A percentile compares a stretch with the other conserved stretches of the same genome.
Evolutionary conservation across 257 asterid species (phyloP).

Genomic region (Fraxinus anomala): DNA sequence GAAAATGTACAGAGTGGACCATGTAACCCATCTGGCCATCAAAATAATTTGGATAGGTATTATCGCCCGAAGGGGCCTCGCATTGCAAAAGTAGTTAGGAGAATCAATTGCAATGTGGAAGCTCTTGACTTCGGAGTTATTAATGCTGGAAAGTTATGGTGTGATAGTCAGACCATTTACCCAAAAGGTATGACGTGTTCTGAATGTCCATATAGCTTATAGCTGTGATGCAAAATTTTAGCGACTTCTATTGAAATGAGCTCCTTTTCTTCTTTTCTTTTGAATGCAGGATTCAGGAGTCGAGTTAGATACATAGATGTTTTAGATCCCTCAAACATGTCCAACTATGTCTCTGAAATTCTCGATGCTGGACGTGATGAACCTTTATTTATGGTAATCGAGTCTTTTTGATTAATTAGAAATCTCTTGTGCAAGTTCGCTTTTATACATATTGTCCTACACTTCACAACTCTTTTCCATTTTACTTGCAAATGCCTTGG

Average conservation of each 20-base stretch:
- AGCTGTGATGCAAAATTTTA: constrained; percentile 3
- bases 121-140: constrained; percentile 66
- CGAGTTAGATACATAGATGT: constrained; percentile 79
- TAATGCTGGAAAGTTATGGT: constrained; percentile 70
- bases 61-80: constrained; percentile 98
- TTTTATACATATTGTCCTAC: not conserved
- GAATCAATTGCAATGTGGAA: constrained; percentile 84
- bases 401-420: not conserved
- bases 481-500: no score
- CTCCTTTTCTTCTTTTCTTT: constrained; percentile 22
- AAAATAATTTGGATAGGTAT: constrained; percentile 65
- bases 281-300: constrained; percentile 82
- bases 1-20: constrained; percentile 48
- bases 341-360: constrained; percentile 80
- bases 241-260: constrained; percentile 20
- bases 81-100: constrained; percentile 90
- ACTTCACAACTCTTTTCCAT: not conserved
- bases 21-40: constrained; percentile 46
- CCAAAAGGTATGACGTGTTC: constrained; percentile 64
- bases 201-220: constrained; percentile 13
- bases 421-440: not conserved
- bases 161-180: constrained; percentile 84
- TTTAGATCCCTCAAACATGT: constrained; percentile 70
- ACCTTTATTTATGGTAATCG: constrained; percentile 83
- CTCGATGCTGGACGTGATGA: constrained; percentile 75